Base-by-base conservation (phyloP, 2,329 filamentous ascomycete species). In the Arthrinium puccinioides region DNA sequence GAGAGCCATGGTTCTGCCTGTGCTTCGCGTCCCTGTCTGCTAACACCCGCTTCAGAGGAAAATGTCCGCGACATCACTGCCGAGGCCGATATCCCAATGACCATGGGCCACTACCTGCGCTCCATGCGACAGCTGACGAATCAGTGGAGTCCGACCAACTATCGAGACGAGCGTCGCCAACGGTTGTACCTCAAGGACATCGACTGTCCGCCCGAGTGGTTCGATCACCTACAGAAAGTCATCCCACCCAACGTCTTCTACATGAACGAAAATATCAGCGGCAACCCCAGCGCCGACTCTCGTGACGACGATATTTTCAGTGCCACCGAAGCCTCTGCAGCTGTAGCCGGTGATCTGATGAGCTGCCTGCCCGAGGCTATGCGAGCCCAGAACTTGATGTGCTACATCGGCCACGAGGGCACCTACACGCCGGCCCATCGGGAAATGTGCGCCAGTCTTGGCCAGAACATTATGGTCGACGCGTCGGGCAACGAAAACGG, bases 391-490 rank as follows among this genome's bases (percentile, higher is more conserved):
- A 98, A 98, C 45, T 70, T 98, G 49, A 96, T 96, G 92, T 97
- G 90, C 58, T 98, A 98, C 53, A 83, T 97, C 50, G 92, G 92
- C 0, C 90, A 97, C 52, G 92, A 98, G 64, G 92, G 92, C 6
- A 98, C 92, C 1, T 97, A 90, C 54, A 98, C 92, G 0, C 90
- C 92, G 9, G 82, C 89, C 1, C 92, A 98, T 62, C 79, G 87
- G 47, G 92, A 98, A 59, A 98, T 98, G 92, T 98, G 92, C 60
- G 92, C 87, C 10, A 94, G 85, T 24, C 66, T 97, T 10, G 90
- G 92, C 0, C 92, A 98, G 48, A 98, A 98, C 54, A 90, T 98
- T 50, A 97, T 98, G 92, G 88, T 98, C 2, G 87, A 96, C 47
- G 80, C 88, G 3, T 97, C 90, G 1, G 67, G 77, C 3, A 67